Evolutionary conservation across 148 eudicot species (phyloP).

Genomic region (Rhododendron ovatum): DNA sequence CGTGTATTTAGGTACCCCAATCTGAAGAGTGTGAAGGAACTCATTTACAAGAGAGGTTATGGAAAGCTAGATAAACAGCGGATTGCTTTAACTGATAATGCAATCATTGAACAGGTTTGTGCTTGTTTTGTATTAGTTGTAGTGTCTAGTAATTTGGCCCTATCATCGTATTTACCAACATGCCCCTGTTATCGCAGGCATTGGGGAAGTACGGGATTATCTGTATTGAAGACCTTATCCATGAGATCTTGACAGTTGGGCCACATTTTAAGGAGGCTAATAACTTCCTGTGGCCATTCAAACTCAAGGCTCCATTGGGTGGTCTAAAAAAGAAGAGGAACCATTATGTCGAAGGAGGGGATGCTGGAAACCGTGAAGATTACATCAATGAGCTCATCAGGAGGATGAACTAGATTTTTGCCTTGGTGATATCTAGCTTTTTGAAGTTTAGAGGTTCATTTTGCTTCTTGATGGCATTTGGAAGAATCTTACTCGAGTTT

Average conservation of each 20-base stretch:
- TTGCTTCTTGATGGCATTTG: not conserved
- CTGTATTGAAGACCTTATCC: slow-evolving; percentile 61
- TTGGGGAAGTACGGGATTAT: slow-evolving; percentile 56
- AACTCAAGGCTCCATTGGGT: slow-evolving; percentile 60
- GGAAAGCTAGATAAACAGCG: slow-evolving; percentile 78
- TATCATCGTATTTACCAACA: not conserved
- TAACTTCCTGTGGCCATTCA: slow-evolving; percentile 73
- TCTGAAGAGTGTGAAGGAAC: slow-evolving; percentile 74
- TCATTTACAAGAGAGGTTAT: slow-evolving; percentile 79
- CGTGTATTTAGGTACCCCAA: slow-evolving; percentile 54
- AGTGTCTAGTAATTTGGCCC: not conserved
- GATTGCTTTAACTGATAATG: slow-evolving; percentile 67
- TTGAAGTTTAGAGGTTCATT: not conserved
- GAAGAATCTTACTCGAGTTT: not conserved
- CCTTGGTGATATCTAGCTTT: not conserved
- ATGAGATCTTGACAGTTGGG: slow-evolving; percentile 62
- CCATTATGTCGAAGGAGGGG: slow-evolving; percentile 73
- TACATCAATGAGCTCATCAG: slow-evolving; percentile 61
- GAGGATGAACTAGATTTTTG: slow-evolving; percentile 57
- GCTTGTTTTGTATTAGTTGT: not conserved
- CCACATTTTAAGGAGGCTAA: slow-evolving; percentile 74
- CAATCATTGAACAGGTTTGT: slow-evolving; percentile 61
- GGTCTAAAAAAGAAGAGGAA: slow-evolving; percentile 70
- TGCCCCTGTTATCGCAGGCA: slow-evolving; percentile 19
- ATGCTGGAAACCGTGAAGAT: slow-evolving; percentile 64